Conservation (phyloP, 1,139 yeast genomes). For the Suhomyces guaymorum region DNA sequence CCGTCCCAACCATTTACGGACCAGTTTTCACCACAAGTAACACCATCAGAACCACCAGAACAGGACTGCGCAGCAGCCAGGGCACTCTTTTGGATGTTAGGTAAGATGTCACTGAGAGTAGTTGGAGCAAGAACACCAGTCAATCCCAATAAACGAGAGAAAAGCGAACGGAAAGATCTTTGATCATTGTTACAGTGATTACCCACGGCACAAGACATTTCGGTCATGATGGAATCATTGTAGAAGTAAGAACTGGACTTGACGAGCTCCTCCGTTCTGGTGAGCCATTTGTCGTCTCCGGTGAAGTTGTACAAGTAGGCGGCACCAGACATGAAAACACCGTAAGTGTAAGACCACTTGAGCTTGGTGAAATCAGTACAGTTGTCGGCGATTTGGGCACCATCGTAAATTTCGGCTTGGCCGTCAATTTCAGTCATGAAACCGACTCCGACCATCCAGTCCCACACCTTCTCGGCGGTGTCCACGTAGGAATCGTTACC, state of each 20-base stretch:
- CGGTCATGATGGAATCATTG: constrained; percentile 64
- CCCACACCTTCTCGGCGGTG: constrained; percentile 78
- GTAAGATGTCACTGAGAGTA: constrained; percentile 49
- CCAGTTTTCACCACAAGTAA: constrained; percentile 91
- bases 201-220: constrained; percentile 64
- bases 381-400: constrained; percentile 59
- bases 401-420: constrained; percentile 66
- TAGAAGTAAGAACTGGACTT: constrained; percentile 61
- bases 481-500: constrained; percentile 70
- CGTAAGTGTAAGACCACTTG: constrained; percentile 91
- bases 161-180: constrained; percentile 83
- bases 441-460: constrained; percentile 72
- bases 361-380: constrained; percentile 60
- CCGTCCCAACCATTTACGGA: constrained; percentile 71
- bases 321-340: constrained; percentile 74
- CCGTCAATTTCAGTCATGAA: constrained; percentile 49
- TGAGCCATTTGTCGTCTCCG: constrained; percentile 64
- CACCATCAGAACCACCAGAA: constrained; percentile 83
- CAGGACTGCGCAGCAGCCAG: constrained; percentile 80
- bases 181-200: constrained; percentile 81
- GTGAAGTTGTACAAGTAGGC: constrained; percentile 83
- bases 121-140: constrained; percentile 74
- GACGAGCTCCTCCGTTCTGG: constrained; percentile 55
- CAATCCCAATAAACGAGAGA: constrained; percentile 71
- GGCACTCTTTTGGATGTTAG: constrained; percentile 62